These are phyloP conservation scores for Polyporus tsugae DNA, from an alignment of 1,284 basidiomycete species.

Conservation along the genomic window DNA sequence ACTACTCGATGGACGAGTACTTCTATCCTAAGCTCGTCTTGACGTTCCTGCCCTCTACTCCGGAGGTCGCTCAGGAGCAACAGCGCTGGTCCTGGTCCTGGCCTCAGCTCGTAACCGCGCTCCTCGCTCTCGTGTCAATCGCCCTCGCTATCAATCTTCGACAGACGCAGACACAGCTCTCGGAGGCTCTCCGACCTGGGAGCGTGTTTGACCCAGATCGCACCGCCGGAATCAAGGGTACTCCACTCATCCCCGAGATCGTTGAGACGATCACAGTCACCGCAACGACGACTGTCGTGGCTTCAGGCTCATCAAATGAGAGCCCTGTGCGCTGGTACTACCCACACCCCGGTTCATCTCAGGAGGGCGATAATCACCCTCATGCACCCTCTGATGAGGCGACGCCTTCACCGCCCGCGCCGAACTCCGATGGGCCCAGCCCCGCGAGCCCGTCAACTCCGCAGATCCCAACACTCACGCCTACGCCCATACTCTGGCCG, in stretches of 20 bases:
- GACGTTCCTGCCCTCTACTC: slow-evolving; percentile 24
- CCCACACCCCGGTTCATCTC: slow-evolving; percentile 11
- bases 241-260: slow-evolving; percentile 6
- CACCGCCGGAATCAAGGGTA: slow-evolving; percentile 10
- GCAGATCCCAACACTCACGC: slow-evolving; percentile 22
- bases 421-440: slow-evolving; percentile 6
- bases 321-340: slow-evolving; percentile 23
- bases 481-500: slow-evolving; percentile 15
- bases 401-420: slow-evolving; percentile 7
- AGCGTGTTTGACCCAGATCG: slow-evolving; percentile 10
- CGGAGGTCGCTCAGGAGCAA: neutral
- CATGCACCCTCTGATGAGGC: slow-evolving; percentile 7
- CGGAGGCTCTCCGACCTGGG: slow-evolving; percentile 21
- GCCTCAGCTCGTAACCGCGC: slow-evolving; percentile 20
- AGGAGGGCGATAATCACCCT: neutral
- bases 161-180: slow-evolving; percentile 24
- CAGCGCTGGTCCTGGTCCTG: slow-evolving; percentile 14
- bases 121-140: slow-evolving; percentile 20
- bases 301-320: slow-evolving; percentile 14
- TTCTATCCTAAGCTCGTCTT: slow-evolving; percentile 59
- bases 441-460: slow-evolving; percentile 4
- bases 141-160: slow-evolving; percentile 28
- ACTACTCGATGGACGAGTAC: slow-evolving; percentile 62
- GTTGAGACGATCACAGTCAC: slow-evolving; percentile 37
- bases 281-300: slow-evolving; percentile 25